Conservation (phyloP, 2,329 filamentous ascomycete genomes). For the Botrytis porri region DNA sequence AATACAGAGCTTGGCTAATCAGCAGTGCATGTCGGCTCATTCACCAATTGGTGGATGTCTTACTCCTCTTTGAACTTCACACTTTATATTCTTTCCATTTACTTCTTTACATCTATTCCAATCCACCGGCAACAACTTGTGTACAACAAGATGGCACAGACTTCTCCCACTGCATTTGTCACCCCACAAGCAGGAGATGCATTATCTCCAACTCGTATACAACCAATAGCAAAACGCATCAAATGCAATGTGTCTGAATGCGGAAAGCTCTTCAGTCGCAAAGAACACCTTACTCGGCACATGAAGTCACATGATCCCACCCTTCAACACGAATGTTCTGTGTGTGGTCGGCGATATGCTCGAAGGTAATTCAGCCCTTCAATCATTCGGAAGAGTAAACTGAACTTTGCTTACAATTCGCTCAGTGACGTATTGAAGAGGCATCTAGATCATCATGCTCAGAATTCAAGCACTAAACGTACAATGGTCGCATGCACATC, state of each 20-base stretch:
- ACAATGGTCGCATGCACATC: conserved; percentile 45
- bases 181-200: not conserved
- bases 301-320: conserved; percentile 28
- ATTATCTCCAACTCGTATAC: not conserved
- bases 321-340: conserved; percentile 24
- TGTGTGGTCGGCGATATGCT: conserved; percentile 31
- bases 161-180: conserved; percentile 2
- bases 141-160: conserved; percentile 7
- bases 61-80: not conserved
- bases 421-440: conserved; percentile 31
- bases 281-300: conserved; percentile 34
- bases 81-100: not conserved
- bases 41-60: not conserved
- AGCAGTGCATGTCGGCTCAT: not conserved
- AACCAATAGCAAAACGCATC: not conserved
- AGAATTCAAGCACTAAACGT: conserved; percentile 32
- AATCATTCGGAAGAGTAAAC: not conserved
- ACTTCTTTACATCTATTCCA: not conserved
- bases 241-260: conserved; percentile 27
- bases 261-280: conserved; percentile 30
- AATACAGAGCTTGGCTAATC: not conserved
- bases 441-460: conserved; percentile 31
- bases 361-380: conserved; percentile 21
- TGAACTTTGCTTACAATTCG: not conserved
- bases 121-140: conserved; percentile 12